Percentiles rank a stretch among this genome's conserved stretches.
Evolutionary conservation across 2,329 filamentous ascomycete species (phyloP).

Genomic region (Sclerotinia spermophila): DNA sequence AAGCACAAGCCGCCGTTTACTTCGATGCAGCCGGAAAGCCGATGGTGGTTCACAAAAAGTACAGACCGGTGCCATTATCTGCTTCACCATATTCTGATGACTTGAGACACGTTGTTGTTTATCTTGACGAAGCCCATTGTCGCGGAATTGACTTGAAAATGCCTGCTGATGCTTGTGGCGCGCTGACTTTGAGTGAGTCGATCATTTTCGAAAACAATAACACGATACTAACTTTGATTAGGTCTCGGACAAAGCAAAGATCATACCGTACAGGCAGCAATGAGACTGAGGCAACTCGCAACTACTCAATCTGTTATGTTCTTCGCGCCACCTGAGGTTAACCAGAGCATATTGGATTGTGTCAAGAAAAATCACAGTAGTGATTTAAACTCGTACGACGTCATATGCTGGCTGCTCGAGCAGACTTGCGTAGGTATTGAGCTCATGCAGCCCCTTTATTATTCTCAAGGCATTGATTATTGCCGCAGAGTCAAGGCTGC

Average conservation of each 20-base stretch:
- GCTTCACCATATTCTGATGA: constrained; percentile 29
- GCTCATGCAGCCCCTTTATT: constrained; percentile 55
- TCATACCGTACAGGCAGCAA: constrained; percentile 62
- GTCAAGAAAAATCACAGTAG: constrained; percentile 35
- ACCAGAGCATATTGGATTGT: constrained; percentile 51
- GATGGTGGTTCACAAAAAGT: constrained; percentile 24
- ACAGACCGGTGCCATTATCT: constrained; percentile 24
- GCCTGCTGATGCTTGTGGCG: constrained; percentile 21
- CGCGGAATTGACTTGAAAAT: constrained; percentile 32
- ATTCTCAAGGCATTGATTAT: constrained; percentile 58
- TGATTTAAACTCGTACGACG: constrained; percentile 40
- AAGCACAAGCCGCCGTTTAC: constrained; percentile 23
- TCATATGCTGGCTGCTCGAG: constrained; percentile 59
- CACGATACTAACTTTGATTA: neutral
- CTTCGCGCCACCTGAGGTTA: constrained; percentile 35
- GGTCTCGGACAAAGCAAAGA: constrained; percentile 30
- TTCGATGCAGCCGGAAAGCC: constrained; percentile 25
- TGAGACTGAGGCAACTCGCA: constrained; percentile 59
- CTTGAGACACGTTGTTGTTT: constrained; percentile 27
- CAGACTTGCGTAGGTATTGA: constrained; percentile 60
- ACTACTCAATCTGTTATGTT: constrained; percentile 36
- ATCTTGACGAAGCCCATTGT: constrained; percentile 33
- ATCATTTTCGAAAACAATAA: no score
- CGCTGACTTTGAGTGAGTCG: constrained; percentile 26
- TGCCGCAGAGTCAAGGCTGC: constrained; percentile 52